Evolutionary conservation across 306 rosid species (phyloP), one percentile per base, ranked within the genome.

Genomic region (Prunus armeniaca): DNA sequence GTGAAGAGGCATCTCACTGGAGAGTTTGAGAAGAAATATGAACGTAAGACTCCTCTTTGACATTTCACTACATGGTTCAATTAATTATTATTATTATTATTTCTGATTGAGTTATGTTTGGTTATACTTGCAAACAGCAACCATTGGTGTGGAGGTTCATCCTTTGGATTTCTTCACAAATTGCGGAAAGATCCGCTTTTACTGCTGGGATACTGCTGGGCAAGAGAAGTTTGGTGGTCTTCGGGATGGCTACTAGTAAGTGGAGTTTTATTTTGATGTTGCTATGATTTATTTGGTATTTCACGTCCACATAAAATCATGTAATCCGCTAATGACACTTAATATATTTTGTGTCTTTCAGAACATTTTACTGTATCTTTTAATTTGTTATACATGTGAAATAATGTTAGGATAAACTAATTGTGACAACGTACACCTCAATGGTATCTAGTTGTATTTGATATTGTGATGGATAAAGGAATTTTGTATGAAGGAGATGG

Each of bases 141-240:
- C 96, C 60, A 91, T 88, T 69, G 96, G 96, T 50, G 96, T 91
- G 75, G 96, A 91, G 81, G 91, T 91, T 79, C 93, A 91, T 73
- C 96, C 96, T 11, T 67, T 91, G 79, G 96, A 91, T 74, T 91
- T 91, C 76, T 80, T 84, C 80, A 88, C 93, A 8, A 91, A 91
- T 30, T 81, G 88, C 55, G 96, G 96, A 45, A 87, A 80, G 72
- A 87, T 88, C 58, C 87, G 93, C 43, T 91, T 91, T 85, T 79
- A 88, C 82, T 90, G 96, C 79, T 90, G 96, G 96, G 96, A 90
- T 81, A 90, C 96, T 80, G 93, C 93, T 63, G 96, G 96, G 25
- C 93, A 91, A 74, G 91, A 91, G 88, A 88, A 89, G 50, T 91
- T 91, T 52, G 96, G 96, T 68, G 91, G 93, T 64, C 91, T 91